Evolutionary conservation across 805 yeast genomes (phyloP), one percentile per base, ranked within the genome.

Genomic region (Candida odintsovae): DNA sequence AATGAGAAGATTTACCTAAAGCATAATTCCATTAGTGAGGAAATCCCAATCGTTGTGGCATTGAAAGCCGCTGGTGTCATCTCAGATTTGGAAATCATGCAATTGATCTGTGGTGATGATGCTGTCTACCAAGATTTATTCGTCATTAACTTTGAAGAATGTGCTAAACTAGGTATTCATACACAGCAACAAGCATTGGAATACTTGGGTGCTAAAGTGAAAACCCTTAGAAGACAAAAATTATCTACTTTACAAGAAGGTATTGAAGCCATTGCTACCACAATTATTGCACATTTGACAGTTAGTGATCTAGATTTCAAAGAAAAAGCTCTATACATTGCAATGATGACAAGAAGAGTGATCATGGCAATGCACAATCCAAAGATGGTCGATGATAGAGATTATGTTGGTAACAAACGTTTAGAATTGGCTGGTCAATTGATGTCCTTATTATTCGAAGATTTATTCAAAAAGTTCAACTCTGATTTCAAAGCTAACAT

Each of bases 381-480:
- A 8, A 82, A 82, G 55, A 83, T 89, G 83, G 96, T 94, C n/a
- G 99, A 94, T 61, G 99, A 94, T 67, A 82, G 98, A 68, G 99
- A 94, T 71, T 94, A 94, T 62, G 98, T 94, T 40, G 99, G 99
- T 73, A 92, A 92, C 69, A 94, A 94, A 67, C 86, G 99, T 69
- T 74, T 94, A 54, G 99, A 94, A 69, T 73, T 94, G 62, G 99
- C 99, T 0, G 99, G 99, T 48, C 99, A 94, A 68, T 75, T 94
- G 63, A 87, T 94, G 88, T 89, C 98, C 7, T 72, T 94, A 53
- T 69, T 94, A 51, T 94, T 94, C 65, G 99, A 94, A 71, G 99
- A 94, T 78, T 77, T 94, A 68, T 94, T 94, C 76, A 94, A 94
- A 63, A 94, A 94, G 61, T 94, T 94, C 71, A 94, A 94, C 70